Conservation (phyloP, 306 rosid species). For the Lathyrus oleraceus region DNA sequence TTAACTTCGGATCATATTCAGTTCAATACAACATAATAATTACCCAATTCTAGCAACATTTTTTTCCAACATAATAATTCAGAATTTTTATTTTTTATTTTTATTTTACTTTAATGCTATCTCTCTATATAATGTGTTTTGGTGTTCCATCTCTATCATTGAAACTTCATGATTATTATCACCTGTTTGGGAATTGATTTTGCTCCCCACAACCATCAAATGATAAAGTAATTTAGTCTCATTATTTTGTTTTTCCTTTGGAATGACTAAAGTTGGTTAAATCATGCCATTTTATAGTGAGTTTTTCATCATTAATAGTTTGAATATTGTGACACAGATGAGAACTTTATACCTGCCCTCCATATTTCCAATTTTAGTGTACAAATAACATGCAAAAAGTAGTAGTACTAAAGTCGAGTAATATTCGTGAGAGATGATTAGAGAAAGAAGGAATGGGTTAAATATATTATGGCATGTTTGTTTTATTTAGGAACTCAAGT, state of each 20-base stretch:
- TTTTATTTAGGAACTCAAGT: constrained; percentile 26
- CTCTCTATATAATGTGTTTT: constrained; percentile 35
- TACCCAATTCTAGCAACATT: constrained; percentile 22
- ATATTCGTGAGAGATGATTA: constrained; percentile 18
- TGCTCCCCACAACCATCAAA: constrained; percentile 86
- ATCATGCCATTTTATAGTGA: constrained; percentile 80
- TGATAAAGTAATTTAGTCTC: constrained; percentile 59
- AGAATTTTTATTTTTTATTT: neutral
- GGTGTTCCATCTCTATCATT: constrained; percentile 64
- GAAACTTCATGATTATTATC: constrained; percentile 68
- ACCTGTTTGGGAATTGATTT: constrained; percentile 72
- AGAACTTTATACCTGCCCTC: constrained; percentile 45
- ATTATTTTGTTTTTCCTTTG: constrained; percentile 74
- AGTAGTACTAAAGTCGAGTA: constrained; percentile 31
- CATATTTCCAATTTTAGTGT: constrained; percentile 36
- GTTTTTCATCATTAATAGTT: constrained; percentile 77
- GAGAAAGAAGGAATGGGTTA: constrained; percentile 18
- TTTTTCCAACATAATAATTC: neutral
- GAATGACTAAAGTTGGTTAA: constrained; percentile 68
- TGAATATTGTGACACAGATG: constrained; percentile 56
- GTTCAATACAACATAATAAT: constrained; percentile 39
- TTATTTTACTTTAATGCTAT: neutral
- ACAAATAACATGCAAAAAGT: constrained; percentile 17
- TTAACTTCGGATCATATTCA: constrained; percentile 32
- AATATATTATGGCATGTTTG: constrained; percentile 28